Evolutionary conservation across 1,139 yeast genomes (phyloP).

Genomic region (Scheffersomyces quercinus): DNA sequence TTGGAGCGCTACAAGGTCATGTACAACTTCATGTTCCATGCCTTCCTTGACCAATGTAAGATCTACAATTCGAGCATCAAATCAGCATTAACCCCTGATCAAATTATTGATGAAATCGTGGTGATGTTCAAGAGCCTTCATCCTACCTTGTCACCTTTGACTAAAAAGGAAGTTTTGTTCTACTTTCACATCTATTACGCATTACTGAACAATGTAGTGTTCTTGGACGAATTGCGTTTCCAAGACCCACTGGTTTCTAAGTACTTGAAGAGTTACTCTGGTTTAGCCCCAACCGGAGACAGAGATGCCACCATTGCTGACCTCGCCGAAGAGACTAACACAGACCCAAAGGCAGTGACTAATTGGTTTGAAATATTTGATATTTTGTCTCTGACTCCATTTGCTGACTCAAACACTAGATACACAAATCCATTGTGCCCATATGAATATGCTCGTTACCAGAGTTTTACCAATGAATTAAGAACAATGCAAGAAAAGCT

Average conservation of each 20-base stretch:
- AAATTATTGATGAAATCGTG: slow-evolving; percentile 19
- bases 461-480: slow-evolving; percentile 9
- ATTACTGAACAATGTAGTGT: slow-evolving; percentile 30
- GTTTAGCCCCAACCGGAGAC: slow-evolving; percentile 9
- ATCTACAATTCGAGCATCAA: slow-evolving; percentile 9
- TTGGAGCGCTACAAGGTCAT: slow-evolving; percentile 19
- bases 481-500: slow-evolving; percentile 10
- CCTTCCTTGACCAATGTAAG: slow-evolving; percentile 28
- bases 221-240: slow-evolving; percentile 31
- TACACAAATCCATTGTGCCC: slow-evolving; percentile 34
- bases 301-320: slow-evolving; percentile 2
- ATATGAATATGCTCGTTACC: slow-evolving; percentile 23
- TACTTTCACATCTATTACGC: slow-evolving; percentile 32
- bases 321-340: slow-evolving; percentile 1
- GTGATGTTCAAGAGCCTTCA: slow-evolving; percentile 22
- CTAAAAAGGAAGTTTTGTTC: slow-evolving; percentile 29
- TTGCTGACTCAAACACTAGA: slow-evolving; percentile 22
- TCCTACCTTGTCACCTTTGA: slow-evolving; percentile 20
- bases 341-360: slow-evolving; percentile 15
- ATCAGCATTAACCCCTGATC: slow-evolving; percentile 19
- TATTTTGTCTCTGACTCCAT: slow-evolving; percentile 31
- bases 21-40: slow-evolving; percentile 25
- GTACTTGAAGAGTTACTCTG: slow-evolving; percentile 21
- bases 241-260: slow-evolving; percentile 24
- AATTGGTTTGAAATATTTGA: slow-evolving; percentile 37